Percentiles rank a stretch among this genome's conserved stretches.
Conservation (phyloP, 2,329 filamentous ascomycete species). For the Didymella sp. region DNA sequence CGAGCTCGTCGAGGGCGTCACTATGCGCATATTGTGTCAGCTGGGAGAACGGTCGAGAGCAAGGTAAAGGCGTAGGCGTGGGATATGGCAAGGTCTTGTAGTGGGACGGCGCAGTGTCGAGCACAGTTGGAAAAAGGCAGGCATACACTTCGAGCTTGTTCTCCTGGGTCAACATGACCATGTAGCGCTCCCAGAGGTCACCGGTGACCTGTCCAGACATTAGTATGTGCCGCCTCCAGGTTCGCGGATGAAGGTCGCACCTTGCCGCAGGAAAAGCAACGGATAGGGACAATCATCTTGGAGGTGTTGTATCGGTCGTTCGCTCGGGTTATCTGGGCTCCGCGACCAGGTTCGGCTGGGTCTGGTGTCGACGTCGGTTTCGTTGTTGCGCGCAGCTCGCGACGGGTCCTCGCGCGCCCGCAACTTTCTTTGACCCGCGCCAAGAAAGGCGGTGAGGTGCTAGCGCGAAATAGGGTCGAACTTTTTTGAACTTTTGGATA, state of each 20-base stretch:
- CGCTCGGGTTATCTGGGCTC: background rate
- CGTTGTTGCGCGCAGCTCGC: conserved; percentile 23
- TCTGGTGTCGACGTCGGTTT: conserved; percentile 11
- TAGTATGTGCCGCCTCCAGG: conserved; percentile 33
- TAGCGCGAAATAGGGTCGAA: conserved; percentile 27
- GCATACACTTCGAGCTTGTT: conserved; percentile 46
- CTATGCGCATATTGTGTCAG: conserved; percentile 56
- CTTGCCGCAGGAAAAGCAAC: conserved; percentile 99
- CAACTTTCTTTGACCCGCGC: too few relatives aligned
- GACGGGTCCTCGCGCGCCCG: conserved; percentile 17
- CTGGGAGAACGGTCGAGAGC: background rate
- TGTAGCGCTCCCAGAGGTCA: conserved; percentile 96
- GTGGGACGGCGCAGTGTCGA: background rate
- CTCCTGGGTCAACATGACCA: conserved; percentile 79
- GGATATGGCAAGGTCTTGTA: background rate
- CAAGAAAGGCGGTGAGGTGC: conserved; percentile 44
- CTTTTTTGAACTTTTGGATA: conserved; percentile 13
- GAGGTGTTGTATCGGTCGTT: conserved; percentile 2
- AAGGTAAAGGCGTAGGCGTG: background rate
- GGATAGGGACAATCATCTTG: conserved; percentile 97
- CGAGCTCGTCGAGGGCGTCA: conserved; percentile 94
- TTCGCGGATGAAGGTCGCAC: conserved; percentile 57
- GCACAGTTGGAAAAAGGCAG: background rate
- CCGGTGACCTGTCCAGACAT: conserved; percentile 76
- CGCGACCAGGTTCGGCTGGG: conserved; percentile 19